phyloP scores from a whole-genome alignment of 805 yeast species.

The Candida loeiensis region DNA sequence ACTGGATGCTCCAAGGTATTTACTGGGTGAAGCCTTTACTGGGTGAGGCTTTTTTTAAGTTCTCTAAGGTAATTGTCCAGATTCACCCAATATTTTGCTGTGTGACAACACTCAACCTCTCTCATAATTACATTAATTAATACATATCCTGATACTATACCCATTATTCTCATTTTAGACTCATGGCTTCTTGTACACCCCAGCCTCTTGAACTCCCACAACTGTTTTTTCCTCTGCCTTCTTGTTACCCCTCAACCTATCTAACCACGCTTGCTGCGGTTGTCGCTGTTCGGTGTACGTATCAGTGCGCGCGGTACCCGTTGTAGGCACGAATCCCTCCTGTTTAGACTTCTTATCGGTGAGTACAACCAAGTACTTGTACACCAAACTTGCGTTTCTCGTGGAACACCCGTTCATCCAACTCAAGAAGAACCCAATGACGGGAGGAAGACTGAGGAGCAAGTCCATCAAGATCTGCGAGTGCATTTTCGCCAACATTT shows the following conservation, averaged over 20 bases:
- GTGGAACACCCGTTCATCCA: conserved; percentile 88
- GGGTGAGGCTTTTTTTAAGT: too few species aligned
- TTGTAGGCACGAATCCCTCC: not conserved
- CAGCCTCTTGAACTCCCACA: not conserved
- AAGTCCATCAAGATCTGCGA: conserved; percentile 75
- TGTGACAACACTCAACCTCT: too few species aligned
- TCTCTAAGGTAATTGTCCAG: too few species aligned
- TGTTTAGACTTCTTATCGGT: conserved; percentile 12
- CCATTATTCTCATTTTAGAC: too few species aligned
- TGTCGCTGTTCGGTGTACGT: conserved; percentile 2
- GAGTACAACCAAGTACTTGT: conserved; percentile 24
- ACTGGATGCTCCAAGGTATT: too few species aligned
- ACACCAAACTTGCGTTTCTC: conserved; percentile 80
- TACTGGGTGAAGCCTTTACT: too few species aligned
- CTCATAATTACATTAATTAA: too few species aligned
- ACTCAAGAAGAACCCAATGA: conserved; percentile 70
- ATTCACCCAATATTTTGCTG: too few species aligned
- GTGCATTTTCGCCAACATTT: conserved; percentile 63
- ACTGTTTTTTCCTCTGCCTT: not conserved
- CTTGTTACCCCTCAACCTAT: conserved; percentile 4
- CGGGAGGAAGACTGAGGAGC: conserved; percentile 71
- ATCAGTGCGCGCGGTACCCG: not conserved
- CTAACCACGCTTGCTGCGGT: conserved; percentile 8
- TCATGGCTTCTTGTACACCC: not conserved
- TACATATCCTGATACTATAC: too few species aligned